phyloP scores from a whole-genome alignment of 2,329 filamentous ascomycete genomes.

The Thyridium curvatum region DNA sequence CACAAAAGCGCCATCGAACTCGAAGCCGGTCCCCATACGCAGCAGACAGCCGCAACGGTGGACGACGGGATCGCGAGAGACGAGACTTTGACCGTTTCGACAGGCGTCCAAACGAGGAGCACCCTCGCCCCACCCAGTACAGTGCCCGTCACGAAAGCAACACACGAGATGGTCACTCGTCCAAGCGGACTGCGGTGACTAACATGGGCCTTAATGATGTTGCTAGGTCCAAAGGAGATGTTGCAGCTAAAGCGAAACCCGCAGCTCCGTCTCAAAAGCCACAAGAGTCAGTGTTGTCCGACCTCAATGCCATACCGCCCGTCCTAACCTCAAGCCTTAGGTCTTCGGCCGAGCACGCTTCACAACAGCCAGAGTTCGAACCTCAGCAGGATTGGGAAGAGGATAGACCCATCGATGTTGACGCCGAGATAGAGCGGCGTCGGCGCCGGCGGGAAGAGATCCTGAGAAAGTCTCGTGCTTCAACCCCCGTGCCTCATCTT shows the following conservation, averaged over 20 bases:
- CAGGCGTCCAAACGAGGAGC: constrained; percentile 19
- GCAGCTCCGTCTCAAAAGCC: not conserved
- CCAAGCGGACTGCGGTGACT: constrained; percentile 55
- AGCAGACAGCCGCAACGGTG: constrained; percentile 28
- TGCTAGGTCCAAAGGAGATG: constrained; percentile 56
- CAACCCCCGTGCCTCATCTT: constrained; percentile 69
- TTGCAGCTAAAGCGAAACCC: constrained; percentile 32
- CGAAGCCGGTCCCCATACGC: constrained; percentile 46
- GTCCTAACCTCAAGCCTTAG: constrained; percentile 2
- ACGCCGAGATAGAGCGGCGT: constrained; percentile 76
- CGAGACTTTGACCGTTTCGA: constrained; percentile 25
- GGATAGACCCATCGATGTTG: constrained; percentile 66
- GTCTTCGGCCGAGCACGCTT: constrained; percentile 2
- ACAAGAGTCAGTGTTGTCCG: not conserved
- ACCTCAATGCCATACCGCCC: not conserved
- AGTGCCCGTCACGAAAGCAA: constrained; percentile 41
- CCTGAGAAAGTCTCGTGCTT: constrained; percentile 72
- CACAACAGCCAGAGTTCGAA: constrained; percentile 9
- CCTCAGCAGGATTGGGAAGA: constrained; percentile 39
- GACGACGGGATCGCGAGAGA: constrained; percentile 16
- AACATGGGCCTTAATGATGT: constrained; percentile 43
- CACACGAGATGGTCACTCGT: constrained; percentile 52
- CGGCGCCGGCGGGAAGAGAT: constrained; percentile 80
- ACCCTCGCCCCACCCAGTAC: constrained; percentile 29
- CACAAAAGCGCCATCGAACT: constrained; percentile 49